Evolutionary conservation across 2,329 filamentous ascomycete genomes (phyloP), one percentile per base, ranked within the genome.

Genomic region (Sporothrix pallida): DNA sequence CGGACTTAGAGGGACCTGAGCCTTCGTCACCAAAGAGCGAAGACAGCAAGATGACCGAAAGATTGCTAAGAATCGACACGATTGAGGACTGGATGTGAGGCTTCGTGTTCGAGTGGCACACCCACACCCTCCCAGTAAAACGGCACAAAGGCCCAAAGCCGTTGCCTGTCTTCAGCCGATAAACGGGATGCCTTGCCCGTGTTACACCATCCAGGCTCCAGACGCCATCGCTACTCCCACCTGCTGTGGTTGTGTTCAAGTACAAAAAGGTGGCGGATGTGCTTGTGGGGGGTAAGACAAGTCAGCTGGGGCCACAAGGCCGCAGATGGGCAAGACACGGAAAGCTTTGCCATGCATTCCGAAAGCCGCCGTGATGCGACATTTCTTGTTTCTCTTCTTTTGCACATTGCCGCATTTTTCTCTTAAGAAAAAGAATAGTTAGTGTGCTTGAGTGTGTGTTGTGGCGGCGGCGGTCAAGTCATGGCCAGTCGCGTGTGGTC

Each of bases 161-260:
- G 68, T 70, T 46, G 63, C 8, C 52, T 17, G 50, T 31, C 52
- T 46, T 60, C 52, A 46, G 68, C 52, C 68, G 68, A 70, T 23
- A 60, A 70, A 56, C 52, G 68, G 68, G 20, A 58, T 58, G 68
- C 68, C 20, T 56, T 58, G 68, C 20, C 68, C 37, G 68, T 44
- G 68, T 70, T 31, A 58, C 67, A 70, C 50, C 67, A 54, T 56
- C 31, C 67, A 70, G 17, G 67, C 67, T 23, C 50, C 67, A 56
- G 63, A 15, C 23, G 46, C 63, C 46, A 58, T 23, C 44, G 37
- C 67, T 15, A 10, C 58, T 37, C 17, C 4, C 44, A 44, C 31
- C 17, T 37, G n/a, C 37, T n/a, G 62, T 65, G 17, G 62, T 46
- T 31, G 37, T 46, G 31, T 37, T 37, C 31, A 37, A 37, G 31